Percentiles rank a stretch among this genome's conserved stretches.
phyloP scores from a whole-genome alignment of 2,329 filamentous ascomycete genomes.

The Exutisphaerella laricina region DNA sequence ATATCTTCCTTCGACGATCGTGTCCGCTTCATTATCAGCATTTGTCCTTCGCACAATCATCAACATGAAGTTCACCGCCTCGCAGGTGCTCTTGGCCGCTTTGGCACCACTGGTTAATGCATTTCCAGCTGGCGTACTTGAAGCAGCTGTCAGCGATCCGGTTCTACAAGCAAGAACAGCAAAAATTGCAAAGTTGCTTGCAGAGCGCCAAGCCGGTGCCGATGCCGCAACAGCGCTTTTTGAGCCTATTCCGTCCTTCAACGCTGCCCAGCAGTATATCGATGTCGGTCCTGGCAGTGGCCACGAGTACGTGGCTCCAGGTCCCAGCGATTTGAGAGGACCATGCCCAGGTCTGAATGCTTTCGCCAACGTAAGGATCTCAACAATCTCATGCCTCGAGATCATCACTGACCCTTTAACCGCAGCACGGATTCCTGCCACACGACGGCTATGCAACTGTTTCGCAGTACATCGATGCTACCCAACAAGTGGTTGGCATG shows the following conservation, averaged over 20 bases:
- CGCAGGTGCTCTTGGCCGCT: constrained; percentile 1
- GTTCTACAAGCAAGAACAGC: constrained; percentile 1
- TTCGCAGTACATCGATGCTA: constrained; percentile 28
- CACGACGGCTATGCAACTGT: constrained; percentile 32
- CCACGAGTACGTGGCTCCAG: constrained; percentile 28
- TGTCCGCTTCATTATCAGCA: too few species aligned
- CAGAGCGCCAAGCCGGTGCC: constrained; percentile 18
- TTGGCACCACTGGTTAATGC: constrained; percentile 3
- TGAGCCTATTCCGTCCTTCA: constrained; percentile 24
- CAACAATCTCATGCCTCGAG: not conserved
- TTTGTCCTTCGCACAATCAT: too few species aligned
- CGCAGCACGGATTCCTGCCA: constrained; percentile 23
- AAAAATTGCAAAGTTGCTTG: constrained; percentile 15
- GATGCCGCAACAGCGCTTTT: constrained; percentile 20
- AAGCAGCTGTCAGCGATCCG: constrained; percentile 1
- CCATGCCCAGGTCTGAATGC: constrained; percentile 33
- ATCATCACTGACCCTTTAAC: not conserved
- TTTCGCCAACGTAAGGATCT: constrained; percentile 22
- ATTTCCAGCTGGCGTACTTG: constrained; percentile 4
- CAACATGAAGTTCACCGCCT: not conserved
- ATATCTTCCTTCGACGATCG: too few species aligned
- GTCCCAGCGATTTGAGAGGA: constrained; percentile 25
- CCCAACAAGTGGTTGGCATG: constrained; percentile 31
- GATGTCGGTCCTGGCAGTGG: constrained; percentile 22
- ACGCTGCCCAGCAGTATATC: constrained; percentile 27